Base-by-base conservation (phyloP, 2,329 filamentous ascomycete genomes). In the Hymenoscyphus occultus region DNA sequence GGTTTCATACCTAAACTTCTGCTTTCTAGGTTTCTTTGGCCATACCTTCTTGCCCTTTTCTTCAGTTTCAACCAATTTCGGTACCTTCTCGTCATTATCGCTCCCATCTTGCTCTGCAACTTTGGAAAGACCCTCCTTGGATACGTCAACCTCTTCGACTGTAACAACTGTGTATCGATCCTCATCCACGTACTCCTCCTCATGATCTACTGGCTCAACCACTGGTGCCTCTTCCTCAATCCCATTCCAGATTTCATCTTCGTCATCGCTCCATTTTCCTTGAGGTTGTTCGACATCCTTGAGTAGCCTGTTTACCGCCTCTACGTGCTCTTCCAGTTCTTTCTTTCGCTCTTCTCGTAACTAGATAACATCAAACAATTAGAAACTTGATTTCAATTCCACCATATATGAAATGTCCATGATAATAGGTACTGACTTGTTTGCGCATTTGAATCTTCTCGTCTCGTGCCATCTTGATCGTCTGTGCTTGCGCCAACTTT, bases 101-200 rank as follows among this genome's bases (percentile, higher is more conserved):
- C 74, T 75, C 2, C 74, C 76, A 0, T 74, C 73, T 12, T 74
- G 75, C 14, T 74, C 74, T 31, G 72, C 73, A 2, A 82, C 81
- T 71, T 85, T 88, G 65, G 86, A 82, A 59, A 96, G 79, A 0
- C 91, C 91, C 63, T 93, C 87, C 70, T 86, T 86, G 13, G 90
- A 89, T 16, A 96, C 85, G 68, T 89, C 90, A 71, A 99, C 92
- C 12, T 91, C 90, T 76, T 97, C 94, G 1, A 99, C 88, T 0
- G 92, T 97, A 32, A 99, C 95, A 0, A 92, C 97, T 0, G 95
- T 98, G 76, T 92, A 97, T 75, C 90, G 91, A 77, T 97, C 94
- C 76, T 98, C 95, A 77, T 99, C 95, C 70, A 97, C 86, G 78
- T 97, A 99, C 77, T 98, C 93, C 71, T 94, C 93, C 76, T 97